phyloP scores from a whole-genome alignment of 495 filamentous ascomycete genomes.

The Aspergillus saccharolyticus region DNA sequence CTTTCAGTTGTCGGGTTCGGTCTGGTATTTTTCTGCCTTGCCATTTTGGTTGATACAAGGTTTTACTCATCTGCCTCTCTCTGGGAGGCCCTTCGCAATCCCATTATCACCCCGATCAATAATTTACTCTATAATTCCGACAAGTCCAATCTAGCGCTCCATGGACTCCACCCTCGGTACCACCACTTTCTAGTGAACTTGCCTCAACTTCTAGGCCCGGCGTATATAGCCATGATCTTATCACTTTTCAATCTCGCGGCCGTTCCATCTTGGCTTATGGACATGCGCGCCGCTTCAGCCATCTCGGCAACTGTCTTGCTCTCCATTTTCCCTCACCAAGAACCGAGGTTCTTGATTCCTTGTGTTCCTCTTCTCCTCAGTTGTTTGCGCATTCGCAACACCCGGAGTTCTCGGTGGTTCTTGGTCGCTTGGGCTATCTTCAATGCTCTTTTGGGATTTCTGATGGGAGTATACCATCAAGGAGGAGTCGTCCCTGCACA shows the following conservation, averaged over 20 bases:
- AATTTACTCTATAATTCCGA: slow-evolving; percentile 84
- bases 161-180: slow-evolving; percentile 88
- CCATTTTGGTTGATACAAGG: slow-evolving; percentile 73
- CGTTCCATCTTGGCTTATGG: slow-evolving; percentile 46
- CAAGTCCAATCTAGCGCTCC: slow-evolving; percentile 71
- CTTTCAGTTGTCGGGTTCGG: slow-evolving; percentile 55
- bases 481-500: slow-evolving; percentile 86
- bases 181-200: slow-evolving; percentile 85
- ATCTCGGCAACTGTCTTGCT: slow-evolving; percentile 74
- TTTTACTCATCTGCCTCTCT: slow-evolving; percentile 65
- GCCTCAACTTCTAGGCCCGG: slow-evolving; percentile 86
- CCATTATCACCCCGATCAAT: slow-evolving; percentile 84
- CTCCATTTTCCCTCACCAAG: slow-evolving; percentile 86
- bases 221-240: slow-evolving; percentile 58
- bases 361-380: slow-evolving; percentile 83
- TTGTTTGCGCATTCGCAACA: slow-evolving; percentile 66
- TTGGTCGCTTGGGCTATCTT: slow-evolving; percentile 72
- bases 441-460: slow-evolving; percentile 67
- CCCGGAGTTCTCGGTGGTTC: slow-evolving; percentile 55
- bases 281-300: slow-evolving; percentile 59
- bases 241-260: slow-evolving; percentile 50
- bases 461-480: slow-evolving; percentile 95
- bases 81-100: slow-evolving; percentile 48
- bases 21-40: slow-evolving; percentile 59
- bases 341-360: slow-evolving; percentile 89